Evolutionary conservation across 352 stramenopile genomes (phyloP), one percentile per base, ranked within the genome.

Genomic region (Phytophthora cajani): DNA sequence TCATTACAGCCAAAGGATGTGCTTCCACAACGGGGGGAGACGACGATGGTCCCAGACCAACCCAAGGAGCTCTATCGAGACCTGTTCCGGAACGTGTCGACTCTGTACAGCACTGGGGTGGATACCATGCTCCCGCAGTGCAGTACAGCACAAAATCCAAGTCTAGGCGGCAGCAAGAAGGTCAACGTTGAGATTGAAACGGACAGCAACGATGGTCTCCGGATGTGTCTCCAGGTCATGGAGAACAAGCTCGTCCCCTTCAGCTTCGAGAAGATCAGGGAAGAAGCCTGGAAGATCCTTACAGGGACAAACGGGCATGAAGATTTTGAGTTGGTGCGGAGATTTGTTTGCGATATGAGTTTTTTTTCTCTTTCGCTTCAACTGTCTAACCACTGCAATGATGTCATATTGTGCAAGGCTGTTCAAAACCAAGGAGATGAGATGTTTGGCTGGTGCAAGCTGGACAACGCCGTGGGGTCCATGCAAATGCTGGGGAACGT

Each of bases 161-260:
- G 19, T 40, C 49, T 60, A 57, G 67, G 51, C 23, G 80, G 57
- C 27, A 73, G 49, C 58, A 64, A 72, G 19, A 82, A 77, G n/a
- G 65, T 84, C 12, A 84, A 82, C 47, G 82, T 86, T 72, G 75
- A 84, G 52, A 79, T 88, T 62, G 66, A 60, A 7, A 75, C 58
- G 14, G 76, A 84, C 50, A 70, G 63, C 54, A 63, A 70, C 12
- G 57, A 58, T 44, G 54, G 47, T 11, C 78, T 74, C 12, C 53
- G 71, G 8, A 84, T 88, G 78, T 78, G 64, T 19, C 72, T 88
- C 40, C 75, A 88, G 40, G 73, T 88, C 30, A 56, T 78, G 14
- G 73, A 88, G 63, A 85, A 72, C 54, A 69, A 67, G 9, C 47
- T 69, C 3, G 40, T 85, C 17, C 74, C 78, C 4, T 80, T 76